A percentile compares a stretch with the other conserved stretches of the same genome.
Conservation (phyloP, 805 yeast genomes). For the Candida patagonica region DNA sequence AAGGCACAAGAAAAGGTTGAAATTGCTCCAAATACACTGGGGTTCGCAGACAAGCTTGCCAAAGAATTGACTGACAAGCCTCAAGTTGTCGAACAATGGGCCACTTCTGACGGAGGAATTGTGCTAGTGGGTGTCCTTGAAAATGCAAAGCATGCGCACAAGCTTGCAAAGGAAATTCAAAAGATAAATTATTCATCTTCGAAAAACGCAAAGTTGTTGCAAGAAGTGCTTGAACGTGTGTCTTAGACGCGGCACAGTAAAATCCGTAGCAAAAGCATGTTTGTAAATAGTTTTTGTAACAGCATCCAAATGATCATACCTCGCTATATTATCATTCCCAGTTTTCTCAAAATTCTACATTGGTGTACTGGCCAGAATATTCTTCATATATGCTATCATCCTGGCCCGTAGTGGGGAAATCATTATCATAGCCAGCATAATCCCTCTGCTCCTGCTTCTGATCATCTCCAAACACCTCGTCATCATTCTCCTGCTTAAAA, state of each 20-base stretch:
- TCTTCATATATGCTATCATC: slow-evolving; percentile 21
- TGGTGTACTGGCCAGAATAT: slow-evolving; percentile 23
- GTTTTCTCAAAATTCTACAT: slow-evolving; percentile 13
- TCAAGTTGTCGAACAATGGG: slow-evolving; percentile 47
- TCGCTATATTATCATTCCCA: no score
- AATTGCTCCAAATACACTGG: slow-evolving; percentile 38
- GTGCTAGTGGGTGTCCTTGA: slow-evolving; percentile 76
- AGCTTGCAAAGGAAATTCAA: slow-evolving; percentile 39
- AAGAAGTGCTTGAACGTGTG: no score
- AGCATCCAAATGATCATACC: no score
- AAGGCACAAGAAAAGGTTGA: slow-evolving; percentile 46
- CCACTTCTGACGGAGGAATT: slow-evolving; percentile 63
- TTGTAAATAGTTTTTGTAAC: no score
- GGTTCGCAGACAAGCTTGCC: not conserved
- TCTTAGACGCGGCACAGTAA: no score
- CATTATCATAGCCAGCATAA: slow-evolving; percentile 18
- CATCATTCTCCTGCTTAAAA: slow-evolving; percentile 3
- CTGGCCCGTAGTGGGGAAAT: slow-evolving; percentile 13
- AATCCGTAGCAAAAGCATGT: no score
- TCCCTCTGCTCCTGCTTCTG: slow-evolving; percentile 7
- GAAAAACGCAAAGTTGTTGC: slow-evolving; percentile 29
- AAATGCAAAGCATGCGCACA: slow-evolving; percentile 36
- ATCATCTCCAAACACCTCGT: slow-evolving; percentile 1
- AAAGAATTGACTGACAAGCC: slow-evolving; percentile 30
- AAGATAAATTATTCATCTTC: slow-evolving; percentile 25